phyloP scores from a whole-genome alignment of 2,329 filamentous ascomycete species.

The Curvularia spicifera region DNA sequence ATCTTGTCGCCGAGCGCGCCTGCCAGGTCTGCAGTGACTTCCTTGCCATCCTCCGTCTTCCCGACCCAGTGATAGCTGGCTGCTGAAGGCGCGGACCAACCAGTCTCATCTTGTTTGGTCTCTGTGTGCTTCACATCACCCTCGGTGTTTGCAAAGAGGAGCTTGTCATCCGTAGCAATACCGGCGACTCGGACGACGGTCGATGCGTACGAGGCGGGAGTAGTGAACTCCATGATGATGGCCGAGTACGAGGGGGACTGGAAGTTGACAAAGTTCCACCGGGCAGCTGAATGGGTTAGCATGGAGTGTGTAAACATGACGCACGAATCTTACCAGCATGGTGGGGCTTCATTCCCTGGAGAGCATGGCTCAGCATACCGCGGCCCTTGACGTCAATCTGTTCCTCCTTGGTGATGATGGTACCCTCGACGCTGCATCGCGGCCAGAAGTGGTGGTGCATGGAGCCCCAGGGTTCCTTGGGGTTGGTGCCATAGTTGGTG shows the following conservation, averaged over 20 bases:
- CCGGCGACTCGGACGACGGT: constrained; percentile 84
- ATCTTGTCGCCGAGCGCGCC: constrained; percentile 71
- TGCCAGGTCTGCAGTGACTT: constrained; percentile 72
- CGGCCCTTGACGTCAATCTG: constrained; percentile 81
- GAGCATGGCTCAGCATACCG: constrained; percentile 79
- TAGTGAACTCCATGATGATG: constrained; percentile 94
- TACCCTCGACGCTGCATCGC: constrained; percentile 79
- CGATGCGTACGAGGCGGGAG: constrained; percentile 87
- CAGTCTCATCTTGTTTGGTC: constrained; percentile 76
- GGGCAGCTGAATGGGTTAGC: constrained; percentile 62
- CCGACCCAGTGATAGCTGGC: constrained; percentile 81
- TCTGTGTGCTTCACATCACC: constrained; percentile 73
- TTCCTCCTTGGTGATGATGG: constrained; percentile 81
- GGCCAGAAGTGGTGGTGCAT: constrained; percentile 98
- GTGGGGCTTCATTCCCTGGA: constrained; percentile 99
- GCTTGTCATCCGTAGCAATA: constrained; percentile 79
- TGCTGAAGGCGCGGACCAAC: constrained; percentile 85
- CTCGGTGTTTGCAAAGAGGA: constrained; percentile 73
- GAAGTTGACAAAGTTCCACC: constrained; percentile 94
- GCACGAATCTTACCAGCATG: constrained; percentile 70
- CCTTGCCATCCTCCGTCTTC: constrained; percentile 76
- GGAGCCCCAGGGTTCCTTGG: constrained; percentile 82
- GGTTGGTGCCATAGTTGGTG: constrained; percentile 85
- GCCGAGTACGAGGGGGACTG: constrained; percentile 87
- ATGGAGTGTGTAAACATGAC: background rate